Conservation (phyloP, 1,284 basidiomycete species). For the Cutaneotrichosporon mucoides region DNA sequence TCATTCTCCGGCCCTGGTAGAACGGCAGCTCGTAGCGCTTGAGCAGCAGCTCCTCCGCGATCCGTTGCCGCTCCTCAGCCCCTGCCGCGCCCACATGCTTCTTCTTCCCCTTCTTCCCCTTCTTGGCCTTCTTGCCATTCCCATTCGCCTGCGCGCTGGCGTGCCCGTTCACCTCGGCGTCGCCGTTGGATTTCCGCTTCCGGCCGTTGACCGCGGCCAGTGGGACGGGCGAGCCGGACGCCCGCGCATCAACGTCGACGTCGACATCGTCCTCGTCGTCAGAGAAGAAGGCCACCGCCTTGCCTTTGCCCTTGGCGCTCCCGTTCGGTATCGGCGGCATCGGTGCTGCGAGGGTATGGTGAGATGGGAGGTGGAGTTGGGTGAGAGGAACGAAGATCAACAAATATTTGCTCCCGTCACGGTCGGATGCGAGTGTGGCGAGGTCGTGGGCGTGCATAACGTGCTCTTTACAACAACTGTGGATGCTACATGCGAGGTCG, state of each 20-base stretch:
- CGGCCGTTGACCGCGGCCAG: background rate
- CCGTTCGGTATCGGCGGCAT: conserved; percentile 9
- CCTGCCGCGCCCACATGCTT: conserved; percentile 10
- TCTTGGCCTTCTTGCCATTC: background rate
- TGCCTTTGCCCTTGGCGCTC: conserved; percentile 5
- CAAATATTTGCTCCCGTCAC: conserved; percentile 13
- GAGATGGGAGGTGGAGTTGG: background rate
- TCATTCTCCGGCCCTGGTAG: conserved; percentile 66
- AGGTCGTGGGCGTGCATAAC: background rate
- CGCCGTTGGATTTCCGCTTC: background rate
- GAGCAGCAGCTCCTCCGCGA: conserved; percentile 53
- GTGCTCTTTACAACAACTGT: background rate
- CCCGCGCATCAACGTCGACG: background rate
- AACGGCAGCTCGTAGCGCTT: conserved; percentile 71
- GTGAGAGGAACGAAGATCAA: background rate
- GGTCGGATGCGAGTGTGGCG: background rate
- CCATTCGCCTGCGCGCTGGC: background rate
- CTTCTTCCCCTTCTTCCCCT: conserved; percentile 5
- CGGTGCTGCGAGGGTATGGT: background rate
- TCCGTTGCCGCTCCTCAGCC: conserved; percentile 22
- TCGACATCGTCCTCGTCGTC: conserved; percentile 15
- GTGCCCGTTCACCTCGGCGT: background rate
- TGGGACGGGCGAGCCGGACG: conserved; percentile 2
- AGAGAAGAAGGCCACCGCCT: conserved; percentile 14
- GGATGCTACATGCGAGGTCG: no score